These are phyloP conservation scores for Lipomyces starkeyi DNA, from an alignment of 805 yeast genomes.

Conservation along the genomic window DNA sequence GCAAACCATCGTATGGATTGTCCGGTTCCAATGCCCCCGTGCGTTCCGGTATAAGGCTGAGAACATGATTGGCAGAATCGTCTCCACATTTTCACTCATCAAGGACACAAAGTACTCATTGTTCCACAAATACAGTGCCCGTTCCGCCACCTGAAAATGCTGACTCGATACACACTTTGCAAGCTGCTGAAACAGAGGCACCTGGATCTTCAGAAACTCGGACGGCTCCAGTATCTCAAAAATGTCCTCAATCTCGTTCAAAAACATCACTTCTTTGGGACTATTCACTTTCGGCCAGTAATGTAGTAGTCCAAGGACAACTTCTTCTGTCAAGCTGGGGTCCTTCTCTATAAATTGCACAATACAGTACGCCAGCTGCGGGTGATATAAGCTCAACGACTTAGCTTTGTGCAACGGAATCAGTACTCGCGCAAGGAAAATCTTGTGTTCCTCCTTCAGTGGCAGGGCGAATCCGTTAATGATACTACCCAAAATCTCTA, in stretches of 20 bases:
- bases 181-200: slow-evolving; percentile 91
- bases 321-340: slow-evolving; percentile 89
- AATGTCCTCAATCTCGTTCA: slow-evolving; percentile 95
- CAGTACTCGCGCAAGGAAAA: slow-evolving; percentile 81
- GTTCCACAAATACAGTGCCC: slow-evolving; percentile 91
- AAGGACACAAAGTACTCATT: slow-evolving; percentile 90
- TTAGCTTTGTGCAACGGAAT: slow-evolving; percentile 93
- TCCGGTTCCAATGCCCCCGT: slow-evolving; percentile 86
- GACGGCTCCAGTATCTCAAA: slow-evolving; percentile 94
- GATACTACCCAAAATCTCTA: slow-evolving; percentile 94
- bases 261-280: slow-evolving; percentile 93
- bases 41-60: slow-evolving; percentile 88
- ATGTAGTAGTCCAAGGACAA: slow-evolving; percentile 88
- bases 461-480: slow-evolving; percentile 98
- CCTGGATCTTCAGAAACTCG: slow-evolving; percentile 89
- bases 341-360: slow-evolving; percentile 97
- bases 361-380: slow-evolving; percentile 95
- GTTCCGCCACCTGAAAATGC: slow-evolving; percentile 96
- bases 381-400: slow-evolving; percentile 87
- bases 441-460: slow-evolving; percentile 94
- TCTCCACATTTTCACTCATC: slow-evolving; percentile 87
- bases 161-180: slow-evolving; percentile 93
- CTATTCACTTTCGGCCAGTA: slow-evolving; percentile 97
- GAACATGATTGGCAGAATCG: slow-evolving; percentile 88
- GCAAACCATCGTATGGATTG: slow-evolving; percentile 88